A percentile compares a stretch with the other conserved stretches of the same genome.
These are phyloP conservation scores for Populus alba DNA, from an alignment of 345 rosid species.

Conservation along the genomic window DNA sequence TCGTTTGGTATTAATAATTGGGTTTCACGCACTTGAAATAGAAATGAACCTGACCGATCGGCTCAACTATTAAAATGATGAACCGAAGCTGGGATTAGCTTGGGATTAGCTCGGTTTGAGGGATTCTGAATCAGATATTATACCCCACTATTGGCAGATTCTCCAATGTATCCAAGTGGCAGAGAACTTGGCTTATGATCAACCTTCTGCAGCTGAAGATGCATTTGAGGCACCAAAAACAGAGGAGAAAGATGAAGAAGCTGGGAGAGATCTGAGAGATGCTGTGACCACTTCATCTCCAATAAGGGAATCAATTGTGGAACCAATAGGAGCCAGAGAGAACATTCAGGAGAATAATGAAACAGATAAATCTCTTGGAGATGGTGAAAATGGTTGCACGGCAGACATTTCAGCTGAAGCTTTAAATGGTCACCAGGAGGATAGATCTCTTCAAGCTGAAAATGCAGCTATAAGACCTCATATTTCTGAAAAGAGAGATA, in stretches of 20 bases:
- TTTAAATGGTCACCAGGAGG: conserved; percentile 11
- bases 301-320: not conserved
- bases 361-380: not conserved
- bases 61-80: too few relatives aligned
- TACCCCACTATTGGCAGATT: conserved; percentile 12
- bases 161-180: conserved; percentile 16
- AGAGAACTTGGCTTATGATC: conserved; percentile 14
- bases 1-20: too few relatives aligned
- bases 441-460: conserved; percentile 4
- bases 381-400: conserved; percentile 15
- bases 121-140: conserved; percentile 14
- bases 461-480: not conserved
- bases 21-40: too few relatives aligned
- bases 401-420: conserved; percentile 1
- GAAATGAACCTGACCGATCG: too few relatives aligned
- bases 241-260: conserved; percentile 22
- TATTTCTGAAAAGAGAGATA: not conserved
- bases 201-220: conserved; percentile 19
- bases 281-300: conserved; percentile 1
- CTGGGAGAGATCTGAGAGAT: conserved; percentile 9
- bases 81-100: too few relatives aligned
- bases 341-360: not conserved
- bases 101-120: too few relatives aligned
- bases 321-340: not conserved
- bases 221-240: conserved; percentile 10